Evolutionary conservation across 1,139 yeast genomes (phyloP).

Genomic region (Yamadazyma trypodendri): DNA sequence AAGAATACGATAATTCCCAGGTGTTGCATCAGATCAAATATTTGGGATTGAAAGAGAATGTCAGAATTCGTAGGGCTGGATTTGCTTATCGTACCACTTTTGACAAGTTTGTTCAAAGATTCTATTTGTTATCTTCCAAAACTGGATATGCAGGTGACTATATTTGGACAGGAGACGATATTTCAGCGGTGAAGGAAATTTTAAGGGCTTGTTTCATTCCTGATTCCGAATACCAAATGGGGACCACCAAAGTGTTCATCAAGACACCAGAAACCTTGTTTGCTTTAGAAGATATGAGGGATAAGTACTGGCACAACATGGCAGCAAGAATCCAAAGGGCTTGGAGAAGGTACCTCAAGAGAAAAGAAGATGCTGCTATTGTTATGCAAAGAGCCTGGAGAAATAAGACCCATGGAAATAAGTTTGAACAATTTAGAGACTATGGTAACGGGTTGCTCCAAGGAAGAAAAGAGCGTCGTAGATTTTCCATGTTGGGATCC

Average conservation of each 20-base stretch:
- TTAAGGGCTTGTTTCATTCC: conserved; percentile 82
- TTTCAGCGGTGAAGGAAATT: conserved; percentile 78
- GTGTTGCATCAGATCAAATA: conserved; percentile 96
- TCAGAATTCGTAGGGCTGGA: conserved; percentile 97
- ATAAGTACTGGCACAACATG: conserved; percentile 97
- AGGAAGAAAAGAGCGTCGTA: conserved; percentile 84
- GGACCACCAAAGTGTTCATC: conserved; percentile 91
- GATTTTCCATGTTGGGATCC: conserved; percentile 83
- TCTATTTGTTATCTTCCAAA: conserved; percentile 79
- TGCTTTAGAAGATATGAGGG: conserved; percentile 95
- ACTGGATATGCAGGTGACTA: conserved; percentile 99
- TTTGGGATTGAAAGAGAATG: conserved; percentile 94
- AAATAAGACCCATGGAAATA: conserved; percentile 74
- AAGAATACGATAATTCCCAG: conserved; percentile 84
- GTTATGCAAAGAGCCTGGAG: conserved; percentile 85
- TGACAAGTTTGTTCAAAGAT: conserved; percentile 96
- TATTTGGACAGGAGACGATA: conserved; percentile 88
- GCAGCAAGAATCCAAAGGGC: conserved; percentile 97
- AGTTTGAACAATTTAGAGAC: conserved; percentile 80
- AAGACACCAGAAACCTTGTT: conserved; percentile 96
- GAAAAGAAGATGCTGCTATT: conserved; percentile 85
- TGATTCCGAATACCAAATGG: conserved; percentile 80
- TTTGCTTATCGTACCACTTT: conserved; percentile 97
- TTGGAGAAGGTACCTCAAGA: conserved; percentile 80
- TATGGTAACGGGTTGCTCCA: conserved; percentile 69